These are phyloP conservation scores for Lathyrus aphaca DNA, from an alignment of 306 rosid species.

Conservation along the genomic window DNA sequence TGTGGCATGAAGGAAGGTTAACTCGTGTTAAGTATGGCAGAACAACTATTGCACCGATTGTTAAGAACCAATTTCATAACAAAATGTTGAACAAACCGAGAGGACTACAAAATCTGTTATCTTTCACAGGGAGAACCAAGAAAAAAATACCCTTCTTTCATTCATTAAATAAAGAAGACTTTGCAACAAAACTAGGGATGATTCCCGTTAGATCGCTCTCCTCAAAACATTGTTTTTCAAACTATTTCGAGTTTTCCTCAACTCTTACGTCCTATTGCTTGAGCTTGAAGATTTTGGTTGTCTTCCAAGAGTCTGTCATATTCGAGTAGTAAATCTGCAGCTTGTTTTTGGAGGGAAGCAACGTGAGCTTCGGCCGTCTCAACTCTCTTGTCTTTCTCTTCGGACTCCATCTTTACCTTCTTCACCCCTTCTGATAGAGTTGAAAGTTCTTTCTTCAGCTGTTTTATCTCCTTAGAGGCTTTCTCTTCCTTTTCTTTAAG, in stretches of 20 bases:
- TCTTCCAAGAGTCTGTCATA: slow-evolving; percentile 81
- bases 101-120: slow-evolving; percentile 26
- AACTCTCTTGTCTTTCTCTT: slow-evolving; percentile 64
- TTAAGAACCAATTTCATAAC: slow-evolving; percentile 22
- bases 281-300: slow-evolving; percentile 83
- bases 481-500: slow-evolving; percentile 65
- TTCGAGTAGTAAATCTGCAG: slow-evolving; percentile 79
- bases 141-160: slow-evolving; percentile 21
- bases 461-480: slow-evolving; percentile 59
- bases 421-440: slow-evolving; percentile 58
- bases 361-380: slow-evolving; percentile 79
- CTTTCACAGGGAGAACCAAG: slow-evolving; percentile 30
- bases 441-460: slow-evolving; percentile 52
- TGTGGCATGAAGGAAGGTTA: too few relatives aligned
- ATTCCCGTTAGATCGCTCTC: slow-evolving; percentile 21
- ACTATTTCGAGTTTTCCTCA: slow-evolving; percentile 41
- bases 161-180: neutral
- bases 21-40: too few relatives aligned
- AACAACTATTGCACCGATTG: too few relatives aligned
- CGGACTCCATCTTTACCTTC: slow-evolving; percentile 62
- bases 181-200: slow-evolving; percentile 34
- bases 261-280: slow-evolving; percentile 45
- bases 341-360: slow-evolving; percentile 74
- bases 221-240: slow-evolving; percentile 18
- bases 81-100: slow-evolving; percentile 13